A percentile compares a stretch with the other conserved stretches of the same genome.
Conservation (phyloP, 2,329 filamentous ascomycete species). For the Cladophialophora bantiana region DNA sequence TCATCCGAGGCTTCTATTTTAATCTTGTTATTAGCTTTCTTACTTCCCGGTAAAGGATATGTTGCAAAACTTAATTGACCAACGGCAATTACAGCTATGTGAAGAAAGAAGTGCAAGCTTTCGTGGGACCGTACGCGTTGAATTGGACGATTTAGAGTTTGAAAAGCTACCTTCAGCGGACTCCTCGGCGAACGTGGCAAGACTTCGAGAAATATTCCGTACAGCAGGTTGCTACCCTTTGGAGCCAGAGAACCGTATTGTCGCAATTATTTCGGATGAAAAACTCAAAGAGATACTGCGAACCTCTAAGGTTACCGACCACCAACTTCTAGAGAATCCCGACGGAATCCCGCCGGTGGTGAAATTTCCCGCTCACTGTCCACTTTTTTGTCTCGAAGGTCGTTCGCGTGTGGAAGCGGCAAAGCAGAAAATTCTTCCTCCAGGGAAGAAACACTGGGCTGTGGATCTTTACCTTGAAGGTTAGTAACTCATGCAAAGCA, state of each 20-base stretch:
- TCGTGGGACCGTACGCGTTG: neutral
- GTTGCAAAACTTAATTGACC: neutral
- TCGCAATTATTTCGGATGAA: neutral
- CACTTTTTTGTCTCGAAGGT: neutral
- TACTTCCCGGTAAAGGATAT: neutral
- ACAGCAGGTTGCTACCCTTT: neutral
- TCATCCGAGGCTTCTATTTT: neutral
- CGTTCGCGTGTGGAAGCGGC: neutral
- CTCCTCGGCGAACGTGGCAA: neutral
- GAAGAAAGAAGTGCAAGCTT: neutral
- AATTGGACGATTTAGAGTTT: neutral
- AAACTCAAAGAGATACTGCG: neutral
- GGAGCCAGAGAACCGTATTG: conserved; percentile 8
- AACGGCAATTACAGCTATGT: conserved; percentile 1
- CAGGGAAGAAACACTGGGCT: neutral
- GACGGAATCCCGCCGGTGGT: neutral
- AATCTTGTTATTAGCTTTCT: neutral
- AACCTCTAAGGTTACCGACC: neutral
- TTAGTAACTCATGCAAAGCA: neutral
- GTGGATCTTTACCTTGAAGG: conserved; percentile 8
- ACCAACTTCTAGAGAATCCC: conserved; percentile 1
- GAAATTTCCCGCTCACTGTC: conserved; percentile 1
- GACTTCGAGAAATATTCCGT: conserved; percentile 1
- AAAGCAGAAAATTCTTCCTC: neutral
- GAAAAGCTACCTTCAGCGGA: neutral